phyloP scores from a whole-genome alignment of 192 early-diverging fungal genomes.

The Podila epigama region DNA sequence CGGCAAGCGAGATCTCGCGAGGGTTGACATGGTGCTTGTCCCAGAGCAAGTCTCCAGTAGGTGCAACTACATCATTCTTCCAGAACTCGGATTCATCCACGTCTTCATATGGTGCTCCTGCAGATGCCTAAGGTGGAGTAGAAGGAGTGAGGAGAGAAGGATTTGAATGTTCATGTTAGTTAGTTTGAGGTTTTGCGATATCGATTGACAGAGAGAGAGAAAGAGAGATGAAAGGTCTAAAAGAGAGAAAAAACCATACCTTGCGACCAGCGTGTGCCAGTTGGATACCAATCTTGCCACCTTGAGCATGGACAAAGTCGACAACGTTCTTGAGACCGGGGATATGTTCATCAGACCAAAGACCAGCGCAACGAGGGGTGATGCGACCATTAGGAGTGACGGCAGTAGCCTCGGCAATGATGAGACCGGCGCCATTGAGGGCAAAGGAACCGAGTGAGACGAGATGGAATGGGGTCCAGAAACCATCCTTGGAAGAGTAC shows the following conservation, averaged over 20 bases:
- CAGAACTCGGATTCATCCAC: conserved; percentile 65
- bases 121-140: too few relatives aligned
- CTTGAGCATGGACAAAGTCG: conserved; percentile 68
- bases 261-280: conserved; percentile 88
- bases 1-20: conserved; percentile 68
- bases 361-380: conserved; percentile 75
- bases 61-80: conserved; percentile 74
- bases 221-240: not conserved
- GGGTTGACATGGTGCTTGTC: conserved; percentile 49
- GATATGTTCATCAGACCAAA: conserved; percentile 86
- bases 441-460: conserved; percentile 74
- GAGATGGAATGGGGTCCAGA: conserved; percentile 67
- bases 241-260: conserved; percentile 6
- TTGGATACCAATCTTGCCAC: conserved; percentile 73
- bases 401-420: conserved; percentile 81
- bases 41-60: conserved; percentile 55
- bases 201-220: too few relatives aligned
- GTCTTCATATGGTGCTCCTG: not conserved
- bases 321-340: conserved; percentile 62
- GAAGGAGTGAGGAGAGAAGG: conserved; percentile 11
- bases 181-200: too few relatives aligned
- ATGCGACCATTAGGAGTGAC: conserved; percentile 79
- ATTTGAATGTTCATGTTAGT: too few relatives aligned
- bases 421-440: conserved; percentile 76
- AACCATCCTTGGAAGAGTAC: conserved; percentile 76